phyloP scores from a whole-genome alignment of 2,329 filamentous ascomycete genomes.

The Ophiostoma tasmaniense region DNA sequence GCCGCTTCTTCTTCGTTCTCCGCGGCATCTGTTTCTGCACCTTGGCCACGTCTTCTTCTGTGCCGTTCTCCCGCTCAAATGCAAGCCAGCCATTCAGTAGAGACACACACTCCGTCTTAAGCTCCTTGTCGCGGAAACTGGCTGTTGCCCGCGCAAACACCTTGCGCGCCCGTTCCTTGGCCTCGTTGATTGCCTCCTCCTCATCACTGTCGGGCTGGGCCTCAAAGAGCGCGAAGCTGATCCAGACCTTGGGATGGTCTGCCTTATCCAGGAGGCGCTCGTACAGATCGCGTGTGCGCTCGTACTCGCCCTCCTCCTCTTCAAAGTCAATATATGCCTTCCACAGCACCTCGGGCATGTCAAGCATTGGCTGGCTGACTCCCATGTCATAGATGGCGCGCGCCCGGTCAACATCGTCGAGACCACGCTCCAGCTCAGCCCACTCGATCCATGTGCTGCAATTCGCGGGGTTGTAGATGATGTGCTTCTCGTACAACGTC shows the following conservation, averaged over 20 bases:
- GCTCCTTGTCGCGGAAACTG: conserved; percentile 77
- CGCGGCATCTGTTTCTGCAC: conserved; percentile 92
- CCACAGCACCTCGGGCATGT: conserved; percentile 98
- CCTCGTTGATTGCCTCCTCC: conserved; percentile 66
- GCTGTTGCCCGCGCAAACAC: conserved; percentile 82
- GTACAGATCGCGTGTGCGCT: conserved; percentile 71
- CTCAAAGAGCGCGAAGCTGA: conserved; percentile 96
- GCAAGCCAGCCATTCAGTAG: conserved; percentile 86
- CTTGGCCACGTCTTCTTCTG: conserved; percentile 63
- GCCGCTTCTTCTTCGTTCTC: conserved; percentile 83
- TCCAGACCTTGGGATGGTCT: conserved; percentile 99
- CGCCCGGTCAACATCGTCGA: conserved; percentile 82
- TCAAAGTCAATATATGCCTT: conserved; percentile 99
- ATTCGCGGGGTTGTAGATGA: conserved; percentile 85
- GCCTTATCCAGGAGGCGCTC: conserved; percentile 88
- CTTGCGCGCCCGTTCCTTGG: conserved; percentile 71
- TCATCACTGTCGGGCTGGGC: conserved; percentile 70
- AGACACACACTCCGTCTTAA: conserved; percentile 89
- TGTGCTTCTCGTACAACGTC: conserved; percentile 85
- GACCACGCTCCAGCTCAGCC: conserved; percentile 80
- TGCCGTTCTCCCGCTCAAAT: conserved; percentile 82
- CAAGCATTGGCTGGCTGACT: conserved; percentile 69
- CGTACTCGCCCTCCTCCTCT: conserved; percentile 88
- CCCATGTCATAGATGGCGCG: conserved; percentile 89
- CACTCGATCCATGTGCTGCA: conserved; percentile 95